Base-by-base conservation (phyloP, 1,284 basidiomycete genomes). In the Fomes fomentarius region DNA sequence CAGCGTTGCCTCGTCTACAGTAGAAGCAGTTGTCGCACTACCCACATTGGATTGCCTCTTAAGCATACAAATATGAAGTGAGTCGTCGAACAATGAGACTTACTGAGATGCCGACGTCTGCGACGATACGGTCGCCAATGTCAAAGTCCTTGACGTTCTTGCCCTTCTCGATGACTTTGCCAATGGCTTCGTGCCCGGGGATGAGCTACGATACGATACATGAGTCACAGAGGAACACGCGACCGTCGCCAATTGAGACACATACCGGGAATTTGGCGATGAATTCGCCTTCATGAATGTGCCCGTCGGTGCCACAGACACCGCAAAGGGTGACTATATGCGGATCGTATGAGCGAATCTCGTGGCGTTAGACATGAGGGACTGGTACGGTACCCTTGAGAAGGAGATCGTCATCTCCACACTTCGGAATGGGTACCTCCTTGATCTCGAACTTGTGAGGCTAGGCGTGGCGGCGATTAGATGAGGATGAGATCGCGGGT, bases 251-350 rank as follows among this genome's bases (percentile, higher is more conserved):
- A 49, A 46, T 21, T 46, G 30, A 25, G 48, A 34, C 14, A 50
- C 73, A 26, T 57, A 76, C 75, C 12, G 80, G 80, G 70, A 82
- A 83, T 64, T 76, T 76, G 52, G 81, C 70, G 64, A 82, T 83
- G 72, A 84, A 84, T 65, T 83, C 82, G 56, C 83, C 82, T 57
- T 80, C 76, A 71, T 84, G 82, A 50, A 84, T 80, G 67, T 84
- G 82, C 26, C 69, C 74, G 65, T 83, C 82, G 21, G 82, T 83
- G 50, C 82, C 64, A 52, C 64, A 66, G 21, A 67, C 64, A 58
- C 69, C 69, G 43, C 69, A 71, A 51, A 64, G 64, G 15, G 63
- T 58, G 38, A 69, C 66, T 71, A 31, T 47, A 52, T 50, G 50
- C 34, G 45, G 2, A 25, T 9, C 15, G 54, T n/a, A 30, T 55